Conservation (phyloP, 2,329 filamentous ascomycete genomes). For the Ceratocystis huliohia region DNA sequence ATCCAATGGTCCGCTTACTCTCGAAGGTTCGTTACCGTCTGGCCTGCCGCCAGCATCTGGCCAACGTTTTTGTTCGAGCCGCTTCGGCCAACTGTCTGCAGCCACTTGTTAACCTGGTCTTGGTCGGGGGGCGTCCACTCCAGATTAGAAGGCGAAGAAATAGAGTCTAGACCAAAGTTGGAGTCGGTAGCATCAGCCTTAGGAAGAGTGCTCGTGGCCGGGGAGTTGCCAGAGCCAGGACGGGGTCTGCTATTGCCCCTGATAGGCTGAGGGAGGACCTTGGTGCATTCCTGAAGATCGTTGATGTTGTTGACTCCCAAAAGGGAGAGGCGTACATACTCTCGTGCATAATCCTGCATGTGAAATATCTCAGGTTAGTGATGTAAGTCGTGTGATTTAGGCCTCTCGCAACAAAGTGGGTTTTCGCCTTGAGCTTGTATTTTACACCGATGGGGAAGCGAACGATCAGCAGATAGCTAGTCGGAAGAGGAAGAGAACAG, state of each 20-base stretch:
- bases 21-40: neutral
- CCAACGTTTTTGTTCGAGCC: neutral
- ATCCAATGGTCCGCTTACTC: neutral
- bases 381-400: neutral
- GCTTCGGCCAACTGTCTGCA: slow-evolving; percentile 14
- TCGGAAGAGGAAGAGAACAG: too few relatives aligned
- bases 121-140: slow-evolving; percentile 21
- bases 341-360: slow-evolving; percentile 35
- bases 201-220: neutral
- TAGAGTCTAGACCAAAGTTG: neutral
- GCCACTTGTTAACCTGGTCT: slow-evolving; percentile 25
- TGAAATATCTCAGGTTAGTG: neutral
- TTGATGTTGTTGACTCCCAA: slow-evolving; percentile 47
- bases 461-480: too few relatives aligned
- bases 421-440: neutral
- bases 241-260: neutral
- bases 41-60: neutral
- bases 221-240: neutral
- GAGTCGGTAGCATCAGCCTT: slow-evolving; percentile 17
- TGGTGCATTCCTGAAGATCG: slow-evolving; percentile 41
- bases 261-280: slow-evolving; percentile 33
- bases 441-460: too few relatives aligned
- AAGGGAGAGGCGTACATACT: slow-evolving; percentile 42
- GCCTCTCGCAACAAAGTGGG: neutral
- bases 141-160: neutral